phyloP scores from a whole-genome alignment of 768 basidiomycete species.

The Calvatia gigantea region DNA sequence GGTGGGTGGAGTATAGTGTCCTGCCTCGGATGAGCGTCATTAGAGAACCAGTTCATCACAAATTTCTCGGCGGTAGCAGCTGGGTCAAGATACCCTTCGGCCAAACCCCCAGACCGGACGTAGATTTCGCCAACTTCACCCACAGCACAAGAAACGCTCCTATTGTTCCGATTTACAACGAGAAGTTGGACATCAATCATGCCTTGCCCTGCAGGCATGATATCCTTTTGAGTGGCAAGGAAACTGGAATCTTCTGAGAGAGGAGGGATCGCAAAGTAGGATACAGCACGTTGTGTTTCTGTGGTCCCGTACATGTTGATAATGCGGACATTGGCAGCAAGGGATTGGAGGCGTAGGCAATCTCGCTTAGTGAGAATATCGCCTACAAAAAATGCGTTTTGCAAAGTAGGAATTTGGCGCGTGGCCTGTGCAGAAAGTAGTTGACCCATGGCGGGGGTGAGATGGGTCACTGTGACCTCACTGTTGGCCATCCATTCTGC shows the following conservation, averaged over 20 bases:
- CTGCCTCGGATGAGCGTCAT: constrained; percentile 39
- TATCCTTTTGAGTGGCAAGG: constrained; percentile 91
- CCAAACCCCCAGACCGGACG: constrained; percentile 92
- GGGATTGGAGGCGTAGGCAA: constrained; percentile 88
- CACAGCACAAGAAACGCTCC: constrained; percentile 81
- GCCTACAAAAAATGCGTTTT: constrained; percentile 97
- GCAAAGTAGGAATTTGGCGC: constrained; percentile 82
- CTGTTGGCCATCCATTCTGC: constrained; percentile 98
- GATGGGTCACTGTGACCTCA: constrained; percentile 90
- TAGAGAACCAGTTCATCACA: constrained; percentile 88
- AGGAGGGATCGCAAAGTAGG: constrained; percentile 91
- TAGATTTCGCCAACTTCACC: constrained; percentile 99
- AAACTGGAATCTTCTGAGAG: constrained; percentile 84
- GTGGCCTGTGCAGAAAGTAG: constrained; percentile 80
- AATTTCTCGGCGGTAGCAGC: constrained; percentile 89
- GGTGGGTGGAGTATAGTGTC: constrained; percentile 73
- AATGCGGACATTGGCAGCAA: constrained; percentile 89
- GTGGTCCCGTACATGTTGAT: constrained; percentile 99
- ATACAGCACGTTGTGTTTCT: constrained; percentile 98
- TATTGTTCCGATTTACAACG: constrained; percentile 89
- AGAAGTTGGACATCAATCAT: constrained; percentile 98
- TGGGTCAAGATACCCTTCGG: constrained; percentile 89
- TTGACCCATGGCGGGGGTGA: constrained; percentile 99
- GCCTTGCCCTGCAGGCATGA: constrained; percentile 95
- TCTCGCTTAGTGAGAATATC: constrained; percentile 98